Evolutionary conservation across 345 rosid genomes (phyloP).

Genomic region (Bretschneidera sinensis): DNA sequence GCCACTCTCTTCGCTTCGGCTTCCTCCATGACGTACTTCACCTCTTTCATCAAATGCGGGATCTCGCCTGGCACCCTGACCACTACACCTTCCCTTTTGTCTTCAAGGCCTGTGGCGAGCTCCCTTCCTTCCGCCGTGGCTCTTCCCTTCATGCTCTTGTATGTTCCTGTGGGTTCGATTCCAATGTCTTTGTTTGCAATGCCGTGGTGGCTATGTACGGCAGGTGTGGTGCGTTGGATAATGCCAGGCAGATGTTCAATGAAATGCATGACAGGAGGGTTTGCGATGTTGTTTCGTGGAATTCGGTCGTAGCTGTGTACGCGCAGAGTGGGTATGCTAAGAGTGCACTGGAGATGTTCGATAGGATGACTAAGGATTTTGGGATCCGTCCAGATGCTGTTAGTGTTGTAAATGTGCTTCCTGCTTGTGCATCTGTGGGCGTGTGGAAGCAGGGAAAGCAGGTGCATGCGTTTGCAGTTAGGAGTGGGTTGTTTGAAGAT

Average conservation of each 20-base stretch:
- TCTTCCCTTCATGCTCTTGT: conserved; percentile 48
- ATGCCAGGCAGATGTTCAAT: conserved; percentile 65
- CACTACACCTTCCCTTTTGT: conserved; percentile 72
- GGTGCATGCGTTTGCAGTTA: conserved; percentile 51
- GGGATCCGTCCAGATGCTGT: conserved; percentile 42
- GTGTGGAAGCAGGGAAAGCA: conserved; percentile 41
- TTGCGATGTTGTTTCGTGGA: conserved; percentile 72
- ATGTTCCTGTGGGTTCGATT: conserved; percentile 36
- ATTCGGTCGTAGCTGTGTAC: conserved; percentile 52
- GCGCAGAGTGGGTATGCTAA: conserved; percentile 42
- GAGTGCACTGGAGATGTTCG: conserved; percentile 43
- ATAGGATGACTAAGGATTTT: conserved; percentile 39
- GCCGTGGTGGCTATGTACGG: conserved; percentile 63
- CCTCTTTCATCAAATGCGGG: conserved; percentile 40
- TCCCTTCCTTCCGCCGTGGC: conserved; percentile 36
- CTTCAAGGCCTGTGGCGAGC: conserved; percentile 69
- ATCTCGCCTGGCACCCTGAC: conserved; percentile 64
- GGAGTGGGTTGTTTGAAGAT: conserved; percentile 47
- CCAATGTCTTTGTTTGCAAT: conserved; percentile 68
- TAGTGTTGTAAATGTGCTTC: conserved; percentile 66
- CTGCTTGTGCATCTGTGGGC: conserved; percentile 54
- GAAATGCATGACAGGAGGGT: conserved; percentile 44
- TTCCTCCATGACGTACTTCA: conserved; percentile 29
- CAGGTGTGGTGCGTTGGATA: conserved; percentile 41
- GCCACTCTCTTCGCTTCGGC: conserved; percentile 34